Evolutionary conservation across 371 early-diverging fungal species (phyloP), one percentile per base, ranked within the genome.

Genomic region (Apophysomyces trapeziformis): DNA sequence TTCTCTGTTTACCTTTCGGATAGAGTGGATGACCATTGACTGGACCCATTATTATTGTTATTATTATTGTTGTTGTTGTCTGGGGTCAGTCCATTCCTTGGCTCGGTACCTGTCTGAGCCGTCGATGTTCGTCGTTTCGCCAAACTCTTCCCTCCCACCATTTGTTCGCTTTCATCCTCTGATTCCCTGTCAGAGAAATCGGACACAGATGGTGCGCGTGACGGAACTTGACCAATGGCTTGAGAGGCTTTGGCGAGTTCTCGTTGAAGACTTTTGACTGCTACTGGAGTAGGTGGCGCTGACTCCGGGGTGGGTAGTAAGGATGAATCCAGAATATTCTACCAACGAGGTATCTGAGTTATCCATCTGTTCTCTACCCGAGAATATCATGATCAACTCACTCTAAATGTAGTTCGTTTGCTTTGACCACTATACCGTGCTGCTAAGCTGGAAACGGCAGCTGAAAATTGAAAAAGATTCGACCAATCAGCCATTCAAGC

Each of bases 181-280:
- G 75, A 74, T 26, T 77, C 81, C 58, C 69, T 74, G 43, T 82
- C 83, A 7, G 83, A 82, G 16, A 69, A 61, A 16, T 82, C 83
- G 4, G 80, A 79, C 14, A 74, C 69, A 26, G 80, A 78, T 21
- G 64, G 71, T 0, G 79, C 69, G 7, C 71, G 68, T n/a, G 78
- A 77, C 12, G 79, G 79, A 11, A 79, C 62, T 64, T 79, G 76
- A 32, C 69, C 70, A 35, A 79, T 63, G 4, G 69, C 66, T 45
- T 74, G 73, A 6, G 73, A 67, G n/a, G 76, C 78, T 58, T 70
- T 77, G 2, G 57, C 58, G 7, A 79, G 37, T 38, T 82, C 80
- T 16, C 66, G 75, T 39, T 78, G 74, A 37, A 80, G 44, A 2
- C 37, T 35, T 41, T 67, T 70, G 6, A 68, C 70, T 32, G 65